Evolutionary conservation across 306 rosid genomes (phyloP), one percentile per base, ranked within the genome.

Genomic region (Mimosa pudica): DNA sequence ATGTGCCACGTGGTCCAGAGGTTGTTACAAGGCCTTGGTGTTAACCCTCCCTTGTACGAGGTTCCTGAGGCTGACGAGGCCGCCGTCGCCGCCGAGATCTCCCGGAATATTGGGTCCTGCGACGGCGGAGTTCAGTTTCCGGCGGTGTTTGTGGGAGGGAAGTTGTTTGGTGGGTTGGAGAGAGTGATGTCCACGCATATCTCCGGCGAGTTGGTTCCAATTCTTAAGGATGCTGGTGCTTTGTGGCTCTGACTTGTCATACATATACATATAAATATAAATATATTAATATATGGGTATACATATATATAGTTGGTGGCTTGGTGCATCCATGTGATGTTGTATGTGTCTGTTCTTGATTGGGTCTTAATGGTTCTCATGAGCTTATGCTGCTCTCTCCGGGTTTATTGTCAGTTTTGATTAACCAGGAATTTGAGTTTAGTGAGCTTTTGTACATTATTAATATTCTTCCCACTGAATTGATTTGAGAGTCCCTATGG

Each of bases 151-250:
- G 91, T 95, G 0, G 98, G 96, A 0, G 98, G 98, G 35, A 95
- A 89, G 84, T 74, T 91, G 81, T 88, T 95, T 42, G 98, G 98
- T 10, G 98, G 98, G 18, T 85, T 95, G 88, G 98, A 95, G 58
- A 89, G 86, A 65, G 97, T 95, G 6, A 95, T 95, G 94, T 90
- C 93, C 16, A 79, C 89, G 55, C 98, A 95, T 83, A 95, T 95
- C 32, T 90, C 98, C 10, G 98, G 97, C 70, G 98, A 95, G 79
- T 79, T 95, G 82, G 89, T 91, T 18, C 98, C 98, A 13, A 87
- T 92, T 20, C 79, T 94, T 11, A 94, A 90, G 81, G 87, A 91
- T 18, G 98, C 97, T 6, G 98, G 98, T 11, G 98, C 98, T 78
- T 77, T 94, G 79, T 94, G 98, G 98, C 98, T 94, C 76, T 94